Conservation (phyloP, 2,329 filamentous ascomycete species). For the Simplicillium aogashimaense region DNA sequence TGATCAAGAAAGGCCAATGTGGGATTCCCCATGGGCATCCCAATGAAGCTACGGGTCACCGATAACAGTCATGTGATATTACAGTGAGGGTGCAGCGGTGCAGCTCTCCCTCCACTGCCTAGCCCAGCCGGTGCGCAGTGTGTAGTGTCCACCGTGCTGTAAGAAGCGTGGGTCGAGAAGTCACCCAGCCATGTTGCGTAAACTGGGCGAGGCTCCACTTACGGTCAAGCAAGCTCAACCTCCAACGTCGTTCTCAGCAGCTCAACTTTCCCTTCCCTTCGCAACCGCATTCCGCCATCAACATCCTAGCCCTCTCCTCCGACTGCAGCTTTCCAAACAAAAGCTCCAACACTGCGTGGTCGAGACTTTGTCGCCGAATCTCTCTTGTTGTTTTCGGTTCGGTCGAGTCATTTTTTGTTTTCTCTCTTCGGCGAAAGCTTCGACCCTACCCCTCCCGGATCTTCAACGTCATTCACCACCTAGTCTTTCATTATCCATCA, state of each 20-base stretch:
- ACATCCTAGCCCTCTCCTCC: slow-evolving; percentile 5
- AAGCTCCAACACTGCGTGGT: too few species aligned
- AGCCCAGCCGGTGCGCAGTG: too few species aligned
- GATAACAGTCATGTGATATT: slow-evolving; percentile 19
- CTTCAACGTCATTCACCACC: slow-evolving; percentile 6
- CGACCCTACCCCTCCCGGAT: slow-evolving; percentile 3
- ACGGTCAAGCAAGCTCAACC: slow-evolving; percentile 27
- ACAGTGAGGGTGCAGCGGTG: too few species aligned
- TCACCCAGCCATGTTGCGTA: slow-evolving; percentile 12
- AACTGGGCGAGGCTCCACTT: slow-evolving; percentile 20
- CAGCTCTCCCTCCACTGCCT: too few species aligned
- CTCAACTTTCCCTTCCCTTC: slow-evolving; percentile 12
- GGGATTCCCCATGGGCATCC: too few species aligned
- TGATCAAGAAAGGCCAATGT: too few species aligned
- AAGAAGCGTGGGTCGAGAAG: slow-evolving; percentile 7
- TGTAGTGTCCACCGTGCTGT: slow-evolving; percentile 1
- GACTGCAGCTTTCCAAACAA: not conserved
- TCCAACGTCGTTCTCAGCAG: slow-evolving; percentile 12
- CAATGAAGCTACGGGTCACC: slow-evolving; percentile 1
- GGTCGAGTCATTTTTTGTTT: too few species aligned
- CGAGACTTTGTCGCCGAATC: too few species aligned
- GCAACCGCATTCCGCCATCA: slow-evolving; percentile 5
- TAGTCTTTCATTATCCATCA: too few species aligned
- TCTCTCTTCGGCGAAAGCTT: not conserved
- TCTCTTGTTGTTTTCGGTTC: too few species aligned